phyloP scores from a whole-genome alignment of 2,329 filamentous ascomycete species.

The Alternaria arbusti region DNA sequence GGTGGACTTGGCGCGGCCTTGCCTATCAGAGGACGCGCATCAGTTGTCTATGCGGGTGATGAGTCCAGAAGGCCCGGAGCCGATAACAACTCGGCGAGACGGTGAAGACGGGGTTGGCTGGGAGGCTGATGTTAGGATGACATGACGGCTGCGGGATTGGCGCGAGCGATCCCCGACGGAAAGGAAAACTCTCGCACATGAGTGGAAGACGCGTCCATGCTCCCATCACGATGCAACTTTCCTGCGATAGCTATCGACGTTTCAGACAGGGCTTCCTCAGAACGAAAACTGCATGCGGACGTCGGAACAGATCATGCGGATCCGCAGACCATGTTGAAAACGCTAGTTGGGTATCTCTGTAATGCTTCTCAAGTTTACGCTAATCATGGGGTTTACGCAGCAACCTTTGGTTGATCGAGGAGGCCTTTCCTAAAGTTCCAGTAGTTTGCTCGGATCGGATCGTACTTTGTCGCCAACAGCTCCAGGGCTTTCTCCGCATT shows the following conservation, averaged over 20 bases:
- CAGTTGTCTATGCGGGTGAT: conserved; percentile 22
- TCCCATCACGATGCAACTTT: conserved; percentile 18
- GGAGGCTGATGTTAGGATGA: conserved; percentile 10
- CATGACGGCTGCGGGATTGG: conserved; percentile 26
- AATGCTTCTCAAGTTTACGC: conserved; percentile 6
- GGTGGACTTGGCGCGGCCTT: conserved; percentile 15
- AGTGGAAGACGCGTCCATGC: conserved; percentile 12
- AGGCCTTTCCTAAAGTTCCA: conserved; percentile 76
- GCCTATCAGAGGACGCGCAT: conserved; percentile 22
- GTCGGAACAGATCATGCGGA: conserved; percentile 14
- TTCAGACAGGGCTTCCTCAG: conserved; percentile 8
- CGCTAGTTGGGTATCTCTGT: conserved; percentile 34
- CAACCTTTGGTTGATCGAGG: conserved; percentile 33
- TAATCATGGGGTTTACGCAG: conserved; percentile 23
- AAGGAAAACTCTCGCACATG: conserved; percentile 19
- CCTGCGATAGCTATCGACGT: conserved; percentile 11
- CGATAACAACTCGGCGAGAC: conserved; percentile 26
- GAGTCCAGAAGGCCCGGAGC: conserved; percentile 17
- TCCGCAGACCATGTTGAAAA: conserved; percentile 21
- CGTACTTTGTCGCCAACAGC: conserved; percentile 82
- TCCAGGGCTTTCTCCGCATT: conserved; percentile 74
- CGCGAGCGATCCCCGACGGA: conserved; percentile 22
- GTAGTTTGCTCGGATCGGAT: conserved; percentile 88
- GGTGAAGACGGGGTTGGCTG: conserved; percentile 9
- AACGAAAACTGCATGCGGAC: not conserved